Evolutionary conservation across 1,284 basidiomycete genomes (phyloP).

Genomic region (Trichosporon inkin): DNA sequence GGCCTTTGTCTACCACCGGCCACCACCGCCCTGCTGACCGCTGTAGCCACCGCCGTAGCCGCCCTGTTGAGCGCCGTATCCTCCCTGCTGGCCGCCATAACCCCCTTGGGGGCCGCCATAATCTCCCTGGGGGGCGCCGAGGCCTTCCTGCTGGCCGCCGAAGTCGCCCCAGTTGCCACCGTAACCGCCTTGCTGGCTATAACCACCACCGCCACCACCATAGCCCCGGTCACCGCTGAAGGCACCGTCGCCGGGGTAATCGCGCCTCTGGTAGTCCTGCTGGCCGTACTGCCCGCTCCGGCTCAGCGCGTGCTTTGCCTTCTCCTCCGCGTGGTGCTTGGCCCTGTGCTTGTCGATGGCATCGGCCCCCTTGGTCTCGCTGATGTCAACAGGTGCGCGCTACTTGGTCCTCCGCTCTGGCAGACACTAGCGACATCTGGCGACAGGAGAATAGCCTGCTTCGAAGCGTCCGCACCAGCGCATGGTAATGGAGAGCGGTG

Average conservation of each 20-base stretch:
- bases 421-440: not conserved
- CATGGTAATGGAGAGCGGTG: not conserved
- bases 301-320: slow-evolving; percentile 25
- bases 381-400: slow-evolving; percentile 6
- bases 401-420: not conserved
- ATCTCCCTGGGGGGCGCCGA: too few relatives aligned
- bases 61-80: too few relatives aligned
- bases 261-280: slow-evolving; percentile 18
- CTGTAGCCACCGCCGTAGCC: slow-evolving; percentile 10
- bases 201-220: not conserved
- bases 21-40: not conserved
- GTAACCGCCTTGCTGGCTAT: slow-evolving; percentile 9
- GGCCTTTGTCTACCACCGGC: too few relatives aligned
- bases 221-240: slow-evolving; percentile 8
- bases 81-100: slow-evolving; percentile 12
- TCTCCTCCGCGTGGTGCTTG: slow-evolving; percentile 27
- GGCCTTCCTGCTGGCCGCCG: too few relatives aligned
- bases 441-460: not conserved
- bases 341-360: slow-evolving; percentile 24
- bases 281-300: slow-evolving; percentile 20
- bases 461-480: not conserved
- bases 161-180: not conserved
- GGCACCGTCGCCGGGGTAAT: slow-evolving; percentile 17
- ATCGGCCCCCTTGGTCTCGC: slow-evolving; percentile 32
- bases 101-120: slow-evolving; percentile 3